Conservation (phyloP, 148 eudicot genomes). For the Rhododendron mucronatum region DNA sequence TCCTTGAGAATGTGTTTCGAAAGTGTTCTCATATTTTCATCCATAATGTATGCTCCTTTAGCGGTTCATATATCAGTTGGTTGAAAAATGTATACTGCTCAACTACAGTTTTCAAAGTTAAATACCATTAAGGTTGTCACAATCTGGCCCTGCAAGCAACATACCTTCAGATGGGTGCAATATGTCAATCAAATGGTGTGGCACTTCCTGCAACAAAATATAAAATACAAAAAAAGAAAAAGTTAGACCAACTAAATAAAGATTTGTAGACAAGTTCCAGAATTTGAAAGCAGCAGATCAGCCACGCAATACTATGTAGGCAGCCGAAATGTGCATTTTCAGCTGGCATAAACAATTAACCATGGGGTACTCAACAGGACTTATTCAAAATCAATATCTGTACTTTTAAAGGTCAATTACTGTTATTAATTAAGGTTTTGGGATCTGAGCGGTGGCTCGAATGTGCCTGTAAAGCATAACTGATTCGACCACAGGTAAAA, state of each 20-base stretch:
- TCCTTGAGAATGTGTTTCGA: neutral
- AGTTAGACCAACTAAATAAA: neutral
- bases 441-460: neutral
- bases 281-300: neutral
- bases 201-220: constrained; percentile 61
- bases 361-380: neutral
- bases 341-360: neutral
- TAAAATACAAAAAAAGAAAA: neutral
- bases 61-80: neutral
- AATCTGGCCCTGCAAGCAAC: neutral
- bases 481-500: neutral
- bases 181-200: constrained; percentile 88
- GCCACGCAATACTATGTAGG: neutral
- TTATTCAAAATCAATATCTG: neutral
- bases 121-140: neutral
- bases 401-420: neutral
- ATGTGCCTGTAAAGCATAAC: neutral
- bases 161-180: constrained; percentile 17
- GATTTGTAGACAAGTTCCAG: neutral
- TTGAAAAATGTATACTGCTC: neutral
- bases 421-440: neutral
- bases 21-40: neutral
- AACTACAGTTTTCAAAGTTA: neutral
- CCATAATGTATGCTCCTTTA: neutral
- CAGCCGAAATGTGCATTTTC: neutral